Evolutionary conservation across 495 filamentous ascomycete species (phyloP), one percentile per base, ranked within the genome.

Genomic region (Aspergillus panamensis): DNA sequence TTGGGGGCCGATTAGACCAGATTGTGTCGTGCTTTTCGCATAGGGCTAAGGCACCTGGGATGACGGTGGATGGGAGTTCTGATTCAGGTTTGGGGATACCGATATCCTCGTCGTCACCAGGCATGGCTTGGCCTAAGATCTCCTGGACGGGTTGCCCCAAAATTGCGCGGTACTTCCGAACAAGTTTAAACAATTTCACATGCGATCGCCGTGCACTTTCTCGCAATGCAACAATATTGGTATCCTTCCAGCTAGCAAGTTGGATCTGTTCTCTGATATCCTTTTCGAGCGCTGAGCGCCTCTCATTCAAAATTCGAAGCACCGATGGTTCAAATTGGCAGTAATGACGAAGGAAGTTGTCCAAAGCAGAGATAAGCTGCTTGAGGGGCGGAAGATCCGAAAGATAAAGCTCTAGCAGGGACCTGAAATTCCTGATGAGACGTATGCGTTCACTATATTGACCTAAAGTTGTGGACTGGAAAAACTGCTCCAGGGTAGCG

Each of bases 161-260:
- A 14, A 89, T 69, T 31, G 76, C 80, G 30, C 94, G 80, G 68
- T 95, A 97, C 72, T 95, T 96, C 48, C 90, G 81, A 50, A 99
- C 89, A 29, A 95, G 73, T 64, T 90, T 93, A 72, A 95, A 93
- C 9, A 99, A 78, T 68, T 95, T 96, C 61, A 87, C 83, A 67
- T 97, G 95, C 8, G 93, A 97, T 55, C 87, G 84, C 66, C 86
- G 83, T 2, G 94, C 90, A 70, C 92, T 96, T 58, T 96, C 92
- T 64, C 84, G 80, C 39, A 99, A 73, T 7, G 90, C 88, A 53
- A 88, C 84, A 51, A 99, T 93, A 60, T 96, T 97, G 20, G 88
- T 96, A 62, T 97, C 95, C 66, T 95, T 94, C 95, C 95, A 97
- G 66, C 89, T 96, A 2, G 91, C 90, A 55, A 97, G 72, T 31